Base-by-base conservation (phyloP, 2,329 filamentous ascomycete species). In the Sporothrix dimorphospora region DNA sequence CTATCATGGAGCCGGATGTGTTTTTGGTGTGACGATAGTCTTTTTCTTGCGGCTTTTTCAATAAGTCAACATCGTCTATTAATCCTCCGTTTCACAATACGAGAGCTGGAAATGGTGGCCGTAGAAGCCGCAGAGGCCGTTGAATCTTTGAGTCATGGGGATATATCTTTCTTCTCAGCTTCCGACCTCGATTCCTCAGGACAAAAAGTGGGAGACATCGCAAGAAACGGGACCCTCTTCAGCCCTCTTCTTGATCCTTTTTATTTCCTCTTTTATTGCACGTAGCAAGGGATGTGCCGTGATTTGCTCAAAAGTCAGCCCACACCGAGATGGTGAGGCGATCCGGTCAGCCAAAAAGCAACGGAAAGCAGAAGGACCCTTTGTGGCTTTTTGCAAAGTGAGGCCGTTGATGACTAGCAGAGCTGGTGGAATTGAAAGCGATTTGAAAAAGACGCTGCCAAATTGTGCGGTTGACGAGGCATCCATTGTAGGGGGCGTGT, bases 11-110 rank as follows among this genome's bases (percentile, higher is more conserved):
- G 21, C 2, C n/a, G 2, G 21, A 11, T 27, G 21, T 6, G 11
- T 6, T 65, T 27, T 27, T 19, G 24, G 38, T 27, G 38, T 11
- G 40, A 27, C 19, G 12, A 21, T 45, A 6, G 21, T 12, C 24
- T 66, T 47, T 66, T 66, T 34, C 24, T 21, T 66, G 40, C 42
- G 40, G 40, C 61, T 24, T n/a, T 66, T 34, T 34, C 14, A 49
- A 21, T 47, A 66, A 27, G 3, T 30, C 24, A 27, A 47, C 12
- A 49, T 34, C 24, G 42, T 49, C 40, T 49, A 47, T 49, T 16
- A 49, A 49, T 49, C 38, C 38, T 59, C 14, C 67, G 67, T 69
- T 69, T 69, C 49, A 69, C 66, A 40, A 69, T 30, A 68, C 65
- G 65, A 69, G 66, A 16, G 59, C 34, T n/a, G 61, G 40, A 53